Conservation (phyloP, 2,329 filamentous ascomycete species). For the Conoideocrella luteorostrata region DNA sequence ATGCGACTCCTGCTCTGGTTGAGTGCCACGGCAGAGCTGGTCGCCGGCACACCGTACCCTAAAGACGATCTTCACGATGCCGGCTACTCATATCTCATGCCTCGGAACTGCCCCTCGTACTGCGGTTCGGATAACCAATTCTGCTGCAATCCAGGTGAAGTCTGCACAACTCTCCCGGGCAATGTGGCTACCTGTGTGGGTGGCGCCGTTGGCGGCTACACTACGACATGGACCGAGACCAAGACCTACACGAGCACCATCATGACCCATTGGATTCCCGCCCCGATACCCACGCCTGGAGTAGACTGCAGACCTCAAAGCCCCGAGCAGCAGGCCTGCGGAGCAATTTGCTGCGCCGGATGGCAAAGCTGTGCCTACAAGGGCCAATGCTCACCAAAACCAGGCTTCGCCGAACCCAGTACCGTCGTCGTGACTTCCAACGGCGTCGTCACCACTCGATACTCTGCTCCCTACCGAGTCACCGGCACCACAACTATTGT, state of each 20-base stretch:
- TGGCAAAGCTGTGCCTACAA: slow-evolving; percentile 59
- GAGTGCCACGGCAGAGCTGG: slow-evolving; percentile 23
- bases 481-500: slow-evolving; percentile 49
- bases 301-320: slow-evolving; percentile 44
- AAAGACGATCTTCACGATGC: slow-evolving; percentile 41
- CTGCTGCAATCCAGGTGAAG: slow-evolving; percentile 44
- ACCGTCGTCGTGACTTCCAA: slow-evolving; percentile 39
- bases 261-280: slow-evolving; percentile 42
- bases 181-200: slow-evolving; percentile 44
- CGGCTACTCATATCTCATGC: slow-evolving; percentile 45
- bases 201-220: slow-evolving; percentile 33
- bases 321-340: slow-evolving; percentile 56
- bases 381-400: slow-evolving; percentile 52
- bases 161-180: slow-evolving; percentile 43
- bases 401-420: slow-evolving; percentile 36
- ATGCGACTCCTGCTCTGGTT: slow-evolving; percentile 27
- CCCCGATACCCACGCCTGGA: slow-evolving; percentile 36
- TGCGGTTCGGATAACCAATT: slow-evolving; percentile 50
- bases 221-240: slow-evolving; percentile 56
- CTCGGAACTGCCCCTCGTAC: slow-evolving; percentile 42
- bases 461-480: slow-evolving; percentile 45
- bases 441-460: slow-evolving; percentile 47
- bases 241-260: slow-evolving; percentile 53
- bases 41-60: slow-evolving; percentile 41
- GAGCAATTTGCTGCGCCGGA: slow-evolving; percentile 61